Base-by-base conservation (phyloP, 192 early-diverging fungal species). In the Spinellus fusiger region DNA sequence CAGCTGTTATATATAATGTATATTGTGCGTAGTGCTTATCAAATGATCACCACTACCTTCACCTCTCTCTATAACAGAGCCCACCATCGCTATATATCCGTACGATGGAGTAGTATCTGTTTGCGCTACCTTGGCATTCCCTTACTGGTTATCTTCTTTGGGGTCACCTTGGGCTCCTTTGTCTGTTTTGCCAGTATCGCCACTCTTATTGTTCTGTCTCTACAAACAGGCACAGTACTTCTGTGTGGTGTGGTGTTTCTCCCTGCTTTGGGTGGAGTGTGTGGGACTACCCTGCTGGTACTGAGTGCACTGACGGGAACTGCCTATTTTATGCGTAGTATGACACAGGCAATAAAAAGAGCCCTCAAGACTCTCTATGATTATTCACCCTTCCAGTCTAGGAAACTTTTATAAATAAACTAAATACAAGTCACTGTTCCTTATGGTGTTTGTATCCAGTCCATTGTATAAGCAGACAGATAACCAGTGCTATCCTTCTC, bases 31-130 rank as follows among this genome's bases (percentile, higher is more conserved):
- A 5, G 44, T 47, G 44, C 15, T 47, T 47, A 18, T 47, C 4
- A 3, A 13, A 47, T 47, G 2, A 12, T 47, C 10, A 47, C 44
- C 3, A 47, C 44, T 20, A 47, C 15, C 44, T 47, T 20, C 44
- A 18, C 44, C 10, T 47, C 44, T 47, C 44, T 47, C 12, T 13
- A 47, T 4, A 13, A 47, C 92, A n/a, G n/a, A n/a, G n/a, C n/a
- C n/a, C n/a, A n/a, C n/a, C n/a, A n/a, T n/a, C n/a, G n/a, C n/a
- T 44, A 44, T 44, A 12, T 18, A 44, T 18, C 40, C 18, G 40
- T 44, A n/a, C 40, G 40, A 2, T 44, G 40, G 40, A 44, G 15
- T 5, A 18, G 40, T 2, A 44, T n/a, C 10, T n/a, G 13, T 12
- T n/a, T 44, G 3, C 40, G 10, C 13, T 18, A 18, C 40, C 10